Evolutionary conservation across 108 stramenopile genomes (phyloP).

Genomic region (Nitzschia putrida): DNA sequence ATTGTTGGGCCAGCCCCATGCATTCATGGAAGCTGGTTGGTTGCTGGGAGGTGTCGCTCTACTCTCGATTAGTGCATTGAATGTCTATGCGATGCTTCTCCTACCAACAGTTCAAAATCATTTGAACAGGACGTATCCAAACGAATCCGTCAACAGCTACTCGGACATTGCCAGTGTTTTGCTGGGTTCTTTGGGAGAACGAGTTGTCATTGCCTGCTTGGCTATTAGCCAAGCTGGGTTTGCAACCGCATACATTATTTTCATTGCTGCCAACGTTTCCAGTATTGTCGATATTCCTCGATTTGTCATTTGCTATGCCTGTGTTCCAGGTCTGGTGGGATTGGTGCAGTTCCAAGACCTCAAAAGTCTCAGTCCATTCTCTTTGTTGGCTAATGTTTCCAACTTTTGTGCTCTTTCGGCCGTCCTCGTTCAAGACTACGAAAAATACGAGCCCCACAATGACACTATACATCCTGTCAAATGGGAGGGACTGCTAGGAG

Average conservation of each 20-base stretch:
- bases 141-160: conserved; percentile 39
- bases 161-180: conserved; percentile 63
- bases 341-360: conserved; percentile 69
- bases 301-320: conserved; percentile 47
- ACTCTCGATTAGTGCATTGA: conserved; percentile 48
- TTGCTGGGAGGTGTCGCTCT: conserved; percentile 54
- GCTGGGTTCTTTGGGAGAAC: conserved; percentile 58
- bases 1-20: conserved; percentile 70
- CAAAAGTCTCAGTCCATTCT: conserved; percentile 65
- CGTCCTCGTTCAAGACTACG: conserved; percentile 73
- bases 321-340: conserved; percentile 59
- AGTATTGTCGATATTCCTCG: conserved; percentile 44
- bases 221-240: conserved; percentile 75
- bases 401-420: conserved; percentile 61
- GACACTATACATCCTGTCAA: conserved; percentile 48
- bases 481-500: conserved; percentile 57
- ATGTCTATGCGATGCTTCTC: conserved; percentile 76
- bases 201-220: conserved; percentile 66
- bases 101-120: conserved; percentile 49
- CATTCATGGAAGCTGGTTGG: conserved; percentile 73
- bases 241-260: conserved; percentile 82
- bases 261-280: conserved; percentile 74
- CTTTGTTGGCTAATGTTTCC: conserved; percentile 65
- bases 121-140: conserved; percentile 10
- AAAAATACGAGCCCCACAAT: conserved; percentile 41